Evolutionary conservation across 1,139 yeast species (phyloP).

Genomic region (Candida pseudocylindracea): DNA sequence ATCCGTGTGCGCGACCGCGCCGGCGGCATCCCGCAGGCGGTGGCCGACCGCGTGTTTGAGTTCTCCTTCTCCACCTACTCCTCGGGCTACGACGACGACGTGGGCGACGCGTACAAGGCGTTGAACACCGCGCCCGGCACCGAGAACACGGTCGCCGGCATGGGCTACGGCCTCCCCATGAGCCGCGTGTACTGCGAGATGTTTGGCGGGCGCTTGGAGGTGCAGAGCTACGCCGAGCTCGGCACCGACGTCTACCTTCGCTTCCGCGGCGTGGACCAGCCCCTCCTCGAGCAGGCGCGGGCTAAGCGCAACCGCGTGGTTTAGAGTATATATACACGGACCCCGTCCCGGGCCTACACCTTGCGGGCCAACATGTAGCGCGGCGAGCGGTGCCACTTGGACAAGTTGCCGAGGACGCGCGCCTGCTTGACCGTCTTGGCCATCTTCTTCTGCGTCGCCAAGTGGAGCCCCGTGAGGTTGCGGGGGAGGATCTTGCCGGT

Average conservation of each 20-base stretch:
- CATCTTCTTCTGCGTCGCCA: constrained; percentile 38
- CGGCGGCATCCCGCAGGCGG: constrained; percentile 58
- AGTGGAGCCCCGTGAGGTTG: constrained; percentile 40
- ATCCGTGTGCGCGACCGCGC: constrained; percentile 72
- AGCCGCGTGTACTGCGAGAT: constrained; percentile 33
- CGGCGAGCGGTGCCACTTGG: constrained; percentile 36
- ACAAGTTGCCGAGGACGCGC: constrained; percentile 42
- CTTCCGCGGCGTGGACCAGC: too few relatives aligned
- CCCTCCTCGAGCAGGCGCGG: too few relatives aligned
- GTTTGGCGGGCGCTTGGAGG: constrained; percentile 44
- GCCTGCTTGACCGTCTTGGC: constrained; percentile 50
- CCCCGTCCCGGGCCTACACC: constrained; percentile 5
- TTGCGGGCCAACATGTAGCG: constrained; percentile 18
- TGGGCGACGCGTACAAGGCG: constrained; percentile 33
- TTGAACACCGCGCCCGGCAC: constrained; percentile 50
- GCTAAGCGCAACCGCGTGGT: too few relatives aligned
- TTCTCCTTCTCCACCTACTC: constrained; percentile 71
- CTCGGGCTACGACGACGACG: constrained; percentile 9
- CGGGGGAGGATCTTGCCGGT: constrained; percentile 52
- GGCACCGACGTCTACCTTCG: constrained; percentile 31
- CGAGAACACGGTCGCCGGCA: constrained; percentile 69
- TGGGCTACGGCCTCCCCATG: constrained; percentile 89
- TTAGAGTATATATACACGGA: too few relatives aligned
- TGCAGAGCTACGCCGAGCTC: constrained; percentile 69
- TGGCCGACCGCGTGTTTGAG: constrained; percentile 49